Evolutionary conservation across 345 rosid species (phyloP).

Genomic region (Barbarea vulgaris): DNA sequence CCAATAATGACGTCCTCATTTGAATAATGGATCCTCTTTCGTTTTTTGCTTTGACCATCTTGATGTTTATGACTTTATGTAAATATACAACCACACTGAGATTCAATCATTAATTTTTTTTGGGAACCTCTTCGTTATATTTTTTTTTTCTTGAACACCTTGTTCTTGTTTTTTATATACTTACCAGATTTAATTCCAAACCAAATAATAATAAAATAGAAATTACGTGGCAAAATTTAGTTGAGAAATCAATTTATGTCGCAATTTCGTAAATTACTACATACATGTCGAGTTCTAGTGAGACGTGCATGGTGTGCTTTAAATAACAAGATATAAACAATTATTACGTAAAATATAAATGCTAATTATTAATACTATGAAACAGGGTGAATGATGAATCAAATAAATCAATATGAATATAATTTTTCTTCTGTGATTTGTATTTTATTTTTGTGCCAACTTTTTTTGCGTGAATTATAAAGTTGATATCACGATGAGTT

Average conservation of each 20-base stretch:
- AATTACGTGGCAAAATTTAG: too few species aligned
- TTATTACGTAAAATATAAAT: too few species aligned
- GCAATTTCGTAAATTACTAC: background rate
- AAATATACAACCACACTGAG: background rate
- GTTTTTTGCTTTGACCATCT: slow-evolving; percentile 8
- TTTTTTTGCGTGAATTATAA: background rate
- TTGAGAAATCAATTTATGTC: background rate
- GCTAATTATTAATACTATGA: background rate
- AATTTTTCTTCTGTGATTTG: background rate
- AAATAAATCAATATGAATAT: background rate
- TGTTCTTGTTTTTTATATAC: background rate
- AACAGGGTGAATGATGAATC: background rate
- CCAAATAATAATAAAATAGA: background rate
- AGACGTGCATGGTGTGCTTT: background rate
- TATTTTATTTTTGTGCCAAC: background rate
- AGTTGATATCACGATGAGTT: background rate
- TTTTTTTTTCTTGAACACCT: background rate
- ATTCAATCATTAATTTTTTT: background rate
- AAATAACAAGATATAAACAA: background rate
- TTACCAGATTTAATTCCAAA: background rate
- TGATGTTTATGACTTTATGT: background rate
- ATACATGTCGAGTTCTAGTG: background rate
- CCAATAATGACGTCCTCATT: slow-evolving; percentile 29
- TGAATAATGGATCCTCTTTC: slow-evolving; percentile 7
- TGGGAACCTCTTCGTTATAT: background rate